Evolutionary conservation across 2,329 filamentous ascomycete species (phyloP), one percentile per base, ranked within the genome.

Genomic region (Penicillium rolfsii): DNA sequence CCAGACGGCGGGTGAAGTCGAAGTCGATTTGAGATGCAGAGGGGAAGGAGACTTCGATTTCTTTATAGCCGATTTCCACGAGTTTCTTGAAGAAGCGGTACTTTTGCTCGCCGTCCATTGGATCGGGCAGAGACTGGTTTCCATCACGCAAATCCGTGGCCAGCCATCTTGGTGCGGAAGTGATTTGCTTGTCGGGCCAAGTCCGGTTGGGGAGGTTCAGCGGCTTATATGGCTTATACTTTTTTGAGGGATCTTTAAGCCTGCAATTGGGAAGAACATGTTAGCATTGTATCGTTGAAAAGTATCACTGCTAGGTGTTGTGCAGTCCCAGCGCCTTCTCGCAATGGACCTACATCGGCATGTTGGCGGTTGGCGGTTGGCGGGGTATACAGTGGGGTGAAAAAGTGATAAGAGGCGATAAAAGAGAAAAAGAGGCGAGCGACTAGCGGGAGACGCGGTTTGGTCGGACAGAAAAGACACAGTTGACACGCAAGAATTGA

Each of bases 101-200:
- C 81, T 98, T 98, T 83, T 97, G 93, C 52, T 97, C 91, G 68
- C 92, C 92, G 73, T 92, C 95, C 93, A 98, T 97, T 65, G 94
- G 93, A 76, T 97, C 91, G 36, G 91, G 88, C 77, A 97, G 83
- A 77, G 89, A 93, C 82, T 98, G 94, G 83, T 97, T 97, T 59
- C 93, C 94, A 82, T 98, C 94, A 72, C 94, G 84, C 71, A 96
- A 81, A 76, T 95, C 91, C 43, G 92, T 96, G 48, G 91, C 90
- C 74, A 97, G 87, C 93, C 93, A 98, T 72, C 94, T 85, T 38
- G 93, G 93, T 53, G 93, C 86, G 80, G 93, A 95, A 71, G 91
- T 86, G 71, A 97, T 85, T 43, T 85, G 87, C 81, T 91, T 93
- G 74, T 85, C 85, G 11, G 93, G 93, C 93, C 93, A 96, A 89